phyloP scores from a whole-genome alignment of 2,329 filamentous ascomycete species.

The Nothophoma quercina region DNA sequence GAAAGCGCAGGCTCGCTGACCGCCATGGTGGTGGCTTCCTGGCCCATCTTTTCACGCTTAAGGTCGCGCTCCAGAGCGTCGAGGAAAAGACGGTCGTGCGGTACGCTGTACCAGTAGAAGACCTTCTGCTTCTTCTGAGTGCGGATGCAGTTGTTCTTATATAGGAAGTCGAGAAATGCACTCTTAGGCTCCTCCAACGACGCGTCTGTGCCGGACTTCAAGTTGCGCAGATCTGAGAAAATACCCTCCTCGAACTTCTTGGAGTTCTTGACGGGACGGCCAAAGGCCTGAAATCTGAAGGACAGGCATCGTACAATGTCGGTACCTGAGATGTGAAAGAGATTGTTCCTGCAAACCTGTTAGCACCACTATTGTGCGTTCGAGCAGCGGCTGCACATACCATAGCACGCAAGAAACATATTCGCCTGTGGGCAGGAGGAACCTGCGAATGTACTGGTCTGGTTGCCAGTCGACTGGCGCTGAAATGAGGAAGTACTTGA shows the following conservation, averaged over 20 bases:
- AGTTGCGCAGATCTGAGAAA: slow-evolving; percentile 96
- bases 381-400: slow-evolving; percentile 52
- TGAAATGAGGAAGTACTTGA: slow-evolving; percentile 99
- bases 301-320: slow-evolving; percentile 98
- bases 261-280: slow-evolving; percentile 97
- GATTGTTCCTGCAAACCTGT: slow-evolving; percentile 76
- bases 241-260: slow-evolving; percentile 99
- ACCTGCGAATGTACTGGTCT: slow-evolving; percentile 95
- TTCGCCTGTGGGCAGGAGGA: slow-evolving; percentile 94
- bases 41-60: slow-evolving; percentile 99
- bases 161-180: slow-evolving; percentile 96
- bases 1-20: slow-evolving; percentile 97
- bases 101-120: slow-evolving; percentile 99
- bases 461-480: slow-evolving; percentile 97
- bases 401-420: slow-evolving; percentile 98
- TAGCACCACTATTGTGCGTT: slow-evolving; percentile 23
- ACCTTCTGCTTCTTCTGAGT: slow-evolving; percentile 99
- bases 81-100: slow-evolving; percentile 95
- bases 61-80: slow-evolving; percentile 96
- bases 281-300: slow-evolving; percentile 98
- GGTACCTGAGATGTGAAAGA: slow-evolving; percentile 98
- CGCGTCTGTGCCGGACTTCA: slow-evolving; percentile 97
- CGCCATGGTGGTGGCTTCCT: slow-evolving; percentile 95
- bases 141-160: slow-evolving; percentile 99
- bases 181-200: slow-evolving; percentile 99